phyloP scores from a whole-genome alignment of 2,329 filamentous ascomycete species.

The Apiospora aurea region DNA sequence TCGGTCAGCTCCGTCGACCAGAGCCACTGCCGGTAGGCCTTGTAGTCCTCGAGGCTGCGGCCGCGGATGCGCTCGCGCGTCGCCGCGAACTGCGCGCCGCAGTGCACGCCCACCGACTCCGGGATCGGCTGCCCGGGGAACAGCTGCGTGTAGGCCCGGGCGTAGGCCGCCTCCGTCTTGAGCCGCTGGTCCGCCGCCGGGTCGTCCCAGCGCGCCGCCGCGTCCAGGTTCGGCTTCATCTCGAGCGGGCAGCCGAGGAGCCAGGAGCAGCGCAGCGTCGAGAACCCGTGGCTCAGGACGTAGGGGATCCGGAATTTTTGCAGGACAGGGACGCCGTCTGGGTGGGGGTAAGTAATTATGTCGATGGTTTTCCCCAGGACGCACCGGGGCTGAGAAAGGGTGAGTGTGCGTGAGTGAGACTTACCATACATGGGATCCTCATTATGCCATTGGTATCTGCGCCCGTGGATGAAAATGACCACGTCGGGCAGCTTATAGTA shows the following conservation, averaged over 20 bases:
- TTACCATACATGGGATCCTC: slow-evolving; percentile 48
- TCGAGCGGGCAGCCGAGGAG: slow-evolving; percentile 51
- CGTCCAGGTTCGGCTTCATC: slow-evolving; percentile 33
- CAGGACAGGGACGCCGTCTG: slow-evolving; percentile 47
- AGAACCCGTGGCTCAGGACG: slow-evolving; percentile 54
- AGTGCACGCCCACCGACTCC: slow-evolving; percentile 50
- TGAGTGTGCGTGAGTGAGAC: neutral
- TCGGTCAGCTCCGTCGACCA: slow-evolving; percentile 53
- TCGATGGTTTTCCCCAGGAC: neutral
- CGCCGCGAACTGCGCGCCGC: slow-evolving; percentile 62
- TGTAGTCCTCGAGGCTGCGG: slow-evolving; percentile 52
- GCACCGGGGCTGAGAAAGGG: neutral
- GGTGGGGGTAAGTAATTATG: neutral
- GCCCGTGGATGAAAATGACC: slow-evolving; percentile 43
- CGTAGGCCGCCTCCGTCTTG: slow-evolving; percentile 40
- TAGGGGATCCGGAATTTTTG: slow-evolving; percentile 48
- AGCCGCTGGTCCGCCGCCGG: slow-evolving; percentile 46
- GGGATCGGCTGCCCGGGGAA: slow-evolving; percentile 42
- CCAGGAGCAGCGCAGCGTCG: slow-evolving; percentile 57
- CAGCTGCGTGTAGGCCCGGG: slow-evolving; percentile 35
- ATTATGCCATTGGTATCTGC: slow-evolving; percentile 43
- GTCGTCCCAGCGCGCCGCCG: slow-evolving; percentile 28
- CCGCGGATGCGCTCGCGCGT: slow-evolving; percentile 51
- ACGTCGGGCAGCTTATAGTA: slow-evolving; percentile 41
- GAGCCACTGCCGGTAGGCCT: slow-evolving; percentile 58